Conservation (phyloP, 192 early-diverging fungal species). For the Coemansia guatemalensis region DNA sequence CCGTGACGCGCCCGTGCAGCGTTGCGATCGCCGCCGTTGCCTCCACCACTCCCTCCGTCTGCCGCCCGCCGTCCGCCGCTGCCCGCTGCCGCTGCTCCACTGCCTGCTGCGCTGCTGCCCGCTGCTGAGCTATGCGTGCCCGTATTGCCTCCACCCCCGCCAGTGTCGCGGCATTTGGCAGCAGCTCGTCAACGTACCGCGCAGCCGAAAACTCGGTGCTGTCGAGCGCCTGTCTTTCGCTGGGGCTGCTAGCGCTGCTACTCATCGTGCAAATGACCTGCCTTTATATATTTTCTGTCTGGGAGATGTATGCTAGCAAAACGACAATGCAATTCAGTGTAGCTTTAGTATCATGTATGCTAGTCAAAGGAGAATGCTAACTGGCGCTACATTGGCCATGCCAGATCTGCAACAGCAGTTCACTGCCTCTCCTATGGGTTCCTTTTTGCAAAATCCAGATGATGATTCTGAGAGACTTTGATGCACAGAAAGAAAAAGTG, state of each 20-base stretch:
- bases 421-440: background rate
- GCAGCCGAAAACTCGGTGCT: conserved; percentile 65
- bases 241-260: background rate
- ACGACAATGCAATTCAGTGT: background rate
- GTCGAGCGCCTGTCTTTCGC: conserved; percentile 13
- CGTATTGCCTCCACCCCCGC: conserved; percentile 63
- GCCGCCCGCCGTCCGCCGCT: conserved; percentile 63
- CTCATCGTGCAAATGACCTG: background rate
- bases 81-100: conserved; percentile 69
- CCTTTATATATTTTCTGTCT: background rate
- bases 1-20: conserved; percentile 76
- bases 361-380: background rate
- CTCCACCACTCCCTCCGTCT: conserved; percentile 64
- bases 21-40: conserved; percentile 68
- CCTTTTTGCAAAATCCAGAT: background rate
- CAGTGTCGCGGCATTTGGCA: conserved; percentile 61
- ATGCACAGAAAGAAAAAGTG: conserved; percentile 8
- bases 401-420: background rate
- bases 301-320: background rate
- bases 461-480: background rate
- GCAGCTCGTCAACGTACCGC: conserved; percentile 77
- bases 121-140: conserved; percentile 60
- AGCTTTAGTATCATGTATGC: background rate
- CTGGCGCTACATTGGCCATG: background rate
- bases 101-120: conserved; percentile 61